Conservation (phyloP, 2,329 filamentous ascomycete species). For the Fusarium praegraminearum region DNA sequence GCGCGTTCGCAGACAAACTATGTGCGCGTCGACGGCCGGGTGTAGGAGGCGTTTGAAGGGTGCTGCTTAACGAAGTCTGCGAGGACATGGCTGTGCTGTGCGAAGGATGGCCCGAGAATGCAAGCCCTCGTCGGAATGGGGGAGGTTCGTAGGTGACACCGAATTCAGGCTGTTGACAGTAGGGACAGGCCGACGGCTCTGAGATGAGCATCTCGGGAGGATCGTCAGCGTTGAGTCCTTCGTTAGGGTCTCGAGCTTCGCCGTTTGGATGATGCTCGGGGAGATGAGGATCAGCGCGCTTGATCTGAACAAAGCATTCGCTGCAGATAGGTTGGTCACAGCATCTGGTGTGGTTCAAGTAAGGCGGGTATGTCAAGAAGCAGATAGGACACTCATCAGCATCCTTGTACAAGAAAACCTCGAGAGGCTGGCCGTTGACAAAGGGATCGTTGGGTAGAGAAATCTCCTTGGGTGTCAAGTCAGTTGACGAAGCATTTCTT, state of each 20-base stretch:
- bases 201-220: slow-evolving; percentile 79
- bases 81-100: slow-evolving; percentile 83
- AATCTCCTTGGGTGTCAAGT: slow-evolving; percentile 82
- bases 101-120: slow-evolving; percentile 65
- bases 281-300: slow-evolving; percentile 89
- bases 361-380: slow-evolving; percentile 94
- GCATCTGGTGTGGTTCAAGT: slow-evolving; percentile 92
- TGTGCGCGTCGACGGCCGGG: slow-evolving; percentile 62
- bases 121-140: slow-evolving; percentile 85
- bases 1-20: slow-evolving; percentile 82
- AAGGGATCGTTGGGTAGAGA: slow-evolving; percentile 83
- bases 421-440: slow-evolving; percentile 93
- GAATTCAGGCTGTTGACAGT: slow-evolving; percentile 94
- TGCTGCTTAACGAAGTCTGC: slow-evolving; percentile 80
- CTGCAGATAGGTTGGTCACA: slow-evolving; percentile 98
- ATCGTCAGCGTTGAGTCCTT: slow-evolving; percentile 60
- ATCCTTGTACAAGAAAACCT: slow-evolving; percentile 94
- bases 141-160: slow-evolving; percentile 95
- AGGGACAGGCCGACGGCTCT: slow-evolving; percentile 91
- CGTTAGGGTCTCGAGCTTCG: slow-evolving; percentile 52
- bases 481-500: slow-evolving; percentile 77
- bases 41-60: slow-evolving; percentile 55
- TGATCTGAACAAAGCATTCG: slow-evolving; percentile 99
- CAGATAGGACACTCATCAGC: slow-evolving; percentile 94
- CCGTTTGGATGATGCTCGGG: slow-evolving; percentile 78